Evolutionary conservation across 2,329 filamentous ascomycete species (phyloP), one percentile per base, ranked within the genome.

Genomic region (Didymella lethalis): DNA sequence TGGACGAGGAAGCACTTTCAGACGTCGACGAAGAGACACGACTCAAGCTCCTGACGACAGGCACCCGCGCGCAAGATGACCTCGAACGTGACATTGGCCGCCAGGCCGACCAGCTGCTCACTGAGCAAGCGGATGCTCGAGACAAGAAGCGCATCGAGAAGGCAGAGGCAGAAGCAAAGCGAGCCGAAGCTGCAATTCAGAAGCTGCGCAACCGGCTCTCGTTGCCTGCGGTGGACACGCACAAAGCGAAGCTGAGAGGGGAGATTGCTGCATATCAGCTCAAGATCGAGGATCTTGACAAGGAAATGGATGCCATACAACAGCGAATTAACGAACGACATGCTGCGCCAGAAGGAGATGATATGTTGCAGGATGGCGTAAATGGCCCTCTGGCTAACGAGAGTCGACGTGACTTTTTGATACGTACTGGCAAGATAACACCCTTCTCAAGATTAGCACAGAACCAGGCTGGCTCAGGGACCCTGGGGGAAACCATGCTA

Each of bases 391-490:
- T 94, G 56, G 88, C 91, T 1, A 91, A 91, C 60, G 95, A 98
- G 79, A 92, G 86, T 25, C 88, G 92, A 61, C 87, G 93, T 49
- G 93, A 97, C 46, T 99, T 91, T 74, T 85, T 99, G 46, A 95
- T 99, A 48, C 88, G 95, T 28, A 99, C 94, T 0, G 95, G 95
- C 61, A 98, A 98, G 79, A 98, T 99, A 66, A 99, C 95, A 0
- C 95, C 95, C 0, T 99, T 99, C 71, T 91, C 93, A 7, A 91
- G 89, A 63, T 85, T 96, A 67, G 87, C 86, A 14, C 83, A 86
- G n/a, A 80, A 88, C 1, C 81, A 86, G 28, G 86, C 85, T 3
- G 83, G 88, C 2, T 83, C 88, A 44, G 89, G 89, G 2, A 89
- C 88, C 59, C 81, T 97, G 16, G 89, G 90, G 11, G 88, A 93